Percentiles rank a stretch among this genome's conserved stretches.
These are phyloP conservation scores for Pythium phragmiticola DNA, from an alignment of 352 stramenopile species.

Conservation along the genomic window DNA sequence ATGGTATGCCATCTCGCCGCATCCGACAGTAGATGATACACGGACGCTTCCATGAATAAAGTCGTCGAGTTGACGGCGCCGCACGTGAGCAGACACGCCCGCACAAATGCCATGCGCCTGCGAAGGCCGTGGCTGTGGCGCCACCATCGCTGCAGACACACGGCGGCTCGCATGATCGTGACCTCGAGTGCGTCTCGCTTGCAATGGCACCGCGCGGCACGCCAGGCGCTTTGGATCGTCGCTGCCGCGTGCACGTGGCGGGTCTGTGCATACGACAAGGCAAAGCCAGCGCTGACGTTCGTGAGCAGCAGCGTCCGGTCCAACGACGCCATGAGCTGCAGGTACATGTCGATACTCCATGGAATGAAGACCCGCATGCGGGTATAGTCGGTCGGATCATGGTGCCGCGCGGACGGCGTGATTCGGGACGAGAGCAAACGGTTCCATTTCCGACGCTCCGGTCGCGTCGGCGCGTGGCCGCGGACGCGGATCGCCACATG, in stretches of 20 bases:
- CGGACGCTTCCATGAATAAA: slow-evolving; percentile 65
- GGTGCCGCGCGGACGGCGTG: neutral
- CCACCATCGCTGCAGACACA: slow-evolving; percentile 79
- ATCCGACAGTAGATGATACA: slow-evolving; percentile 44
- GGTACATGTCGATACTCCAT: slow-evolving; percentile 79
- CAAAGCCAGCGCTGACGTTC: slow-evolving; percentile 37
- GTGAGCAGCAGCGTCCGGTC: slow-evolving; percentile 26
- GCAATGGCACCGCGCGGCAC: slow-evolving; percentile 35
- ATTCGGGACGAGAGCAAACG: slow-evolving; percentile 1
- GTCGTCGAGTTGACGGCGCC: slow-evolving; percentile 59
- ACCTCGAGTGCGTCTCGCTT: slow-evolving; percentile 50
- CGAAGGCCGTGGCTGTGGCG: slow-evolving; percentile 43
- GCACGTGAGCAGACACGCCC: slow-evolving; percentile 44
- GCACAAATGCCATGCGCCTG: slow-evolving; percentile 49
- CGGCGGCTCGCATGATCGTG: slow-evolving; percentile 43
- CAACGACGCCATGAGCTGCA: slow-evolving; percentile 56
- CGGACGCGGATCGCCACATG: slow-evolving; percentile 38
- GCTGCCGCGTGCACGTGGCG: slow-evolving; percentile 44
- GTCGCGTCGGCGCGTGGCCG: slow-evolving; percentile 41
- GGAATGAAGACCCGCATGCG: slow-evolving; percentile 67
- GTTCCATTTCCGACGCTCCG: slow-evolving; percentile 41
- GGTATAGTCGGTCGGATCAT: slow-evolving; percentile 30
- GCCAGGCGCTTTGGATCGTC: slow-evolving; percentile 60
- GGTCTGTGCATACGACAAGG: slow-evolving; percentile 53
- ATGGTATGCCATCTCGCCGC: slow-evolving; percentile 28